Base-by-base conservation (phyloP, 257 asterid species). In the Scutellaria minor region DNA sequence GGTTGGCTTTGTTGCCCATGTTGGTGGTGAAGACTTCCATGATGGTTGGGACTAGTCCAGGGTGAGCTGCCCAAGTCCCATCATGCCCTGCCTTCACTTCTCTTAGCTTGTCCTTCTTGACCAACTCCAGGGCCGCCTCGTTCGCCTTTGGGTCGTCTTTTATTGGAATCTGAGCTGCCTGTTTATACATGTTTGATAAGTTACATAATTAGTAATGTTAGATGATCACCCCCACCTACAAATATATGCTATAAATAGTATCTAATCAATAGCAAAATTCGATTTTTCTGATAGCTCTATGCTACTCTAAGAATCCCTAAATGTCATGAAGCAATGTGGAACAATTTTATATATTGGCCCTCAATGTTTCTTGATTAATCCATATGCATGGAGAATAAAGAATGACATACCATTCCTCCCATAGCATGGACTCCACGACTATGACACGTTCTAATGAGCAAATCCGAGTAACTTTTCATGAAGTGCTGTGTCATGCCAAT, bases 21-120 rank as follows among this genome's bases (percentile, higher is more conserved):
- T 64, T 64, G 74, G 15, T 52, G 50, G 76, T 83, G 79, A 94
- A 94, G 39, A 87, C 96, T 64, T 94, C 89, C 72, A 70, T 81
- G 61, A 90, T 88, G 35, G 86, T 48, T 0, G 96, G 90, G 72
- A 94, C 86, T 40, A 94, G 78, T 15, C 97, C 97, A 0, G 98
- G 98, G 81, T 94, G 98, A 35, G 98, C 98, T 11, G 97, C 97
- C 97, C 97, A 94, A 1, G 98, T 94, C 42, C 98, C 98, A 14
- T 94, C 98, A 45, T 91, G 98, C 68, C 98, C 97, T 2, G 98
- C 98, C 47, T 64, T 83, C 72, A 81, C 98, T 81, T 94, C 97
- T 71, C 97, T 65, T 41, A 80, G 76, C 60, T 91, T 94, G 78
- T 94, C 98, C 71, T 82, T 86, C 72, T 83, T 71, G 1, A 94